phyloP scores from a whole-genome alignment of 805 yeast species.

The Alloascoidea africana region DNA sequence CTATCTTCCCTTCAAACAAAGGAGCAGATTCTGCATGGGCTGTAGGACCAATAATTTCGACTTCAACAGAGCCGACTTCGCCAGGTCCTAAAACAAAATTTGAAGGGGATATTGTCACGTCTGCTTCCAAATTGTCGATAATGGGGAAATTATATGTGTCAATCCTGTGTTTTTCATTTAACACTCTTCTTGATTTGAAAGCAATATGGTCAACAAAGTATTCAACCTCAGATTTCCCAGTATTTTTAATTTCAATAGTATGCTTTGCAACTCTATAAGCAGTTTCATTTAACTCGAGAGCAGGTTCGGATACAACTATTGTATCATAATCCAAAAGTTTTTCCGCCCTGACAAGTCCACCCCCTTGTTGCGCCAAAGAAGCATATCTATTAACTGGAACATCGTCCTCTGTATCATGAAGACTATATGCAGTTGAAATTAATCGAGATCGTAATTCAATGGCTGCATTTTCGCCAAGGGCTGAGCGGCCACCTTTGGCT shows the following conservation, averaged over 20 bases:
- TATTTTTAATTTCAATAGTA: no score
- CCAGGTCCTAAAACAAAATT: not conserved
- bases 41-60: not conserved
- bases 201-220: no score
- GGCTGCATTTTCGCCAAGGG: constrained; percentile 3
- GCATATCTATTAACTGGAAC: no score
- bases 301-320: no score
- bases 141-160: not conserved
- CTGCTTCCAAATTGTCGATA: not conserved
- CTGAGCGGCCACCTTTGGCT: not conserved
- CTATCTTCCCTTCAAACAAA: not conserved
- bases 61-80: not conserved
- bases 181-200: no score
- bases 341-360: no score
- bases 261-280: no score
- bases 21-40: not conserved
- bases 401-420: not conserved
- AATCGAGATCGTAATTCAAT: constrained; percentile 4
- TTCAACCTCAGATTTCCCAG: no score
- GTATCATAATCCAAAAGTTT: no score
- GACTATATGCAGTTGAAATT: constrained; percentile 4
- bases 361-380: no score
- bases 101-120: not conserved
- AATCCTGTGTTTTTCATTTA: not conserved
- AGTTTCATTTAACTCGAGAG: no score